A percentile compares a stretch with the other conserved stretches of the same genome.
Conservation (phyloP, 2,329 filamentous ascomycete genomes). For the Fusarium metavorans region DNA sequence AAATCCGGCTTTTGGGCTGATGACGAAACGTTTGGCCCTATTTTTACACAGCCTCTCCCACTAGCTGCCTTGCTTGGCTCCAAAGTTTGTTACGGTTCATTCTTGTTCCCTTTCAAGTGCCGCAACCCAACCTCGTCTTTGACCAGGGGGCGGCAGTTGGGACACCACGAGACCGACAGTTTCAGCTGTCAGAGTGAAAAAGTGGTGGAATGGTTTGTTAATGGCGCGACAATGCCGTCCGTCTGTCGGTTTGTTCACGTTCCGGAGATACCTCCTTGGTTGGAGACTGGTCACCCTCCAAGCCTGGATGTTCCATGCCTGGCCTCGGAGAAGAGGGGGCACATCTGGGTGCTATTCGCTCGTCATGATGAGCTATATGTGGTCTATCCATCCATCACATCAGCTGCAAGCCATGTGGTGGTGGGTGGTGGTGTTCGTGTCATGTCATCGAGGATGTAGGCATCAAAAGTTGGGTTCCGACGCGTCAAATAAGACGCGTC, state of each 20-base stretch:
- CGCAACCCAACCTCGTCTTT: not conserved
- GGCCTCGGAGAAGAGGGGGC: not conserved
- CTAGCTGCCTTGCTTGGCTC: not conserved
- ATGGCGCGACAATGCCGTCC: not conserved
- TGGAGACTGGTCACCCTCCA: not conserved
- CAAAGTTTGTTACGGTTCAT: slow-evolving; percentile 5
- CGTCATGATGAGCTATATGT: slow-evolving; percentile 20
- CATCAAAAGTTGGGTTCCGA: slow-evolving; percentile 3
- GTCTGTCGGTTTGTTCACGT: not conserved
- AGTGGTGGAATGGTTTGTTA: not conserved
- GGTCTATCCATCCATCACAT: not conserved
- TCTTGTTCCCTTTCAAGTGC: not conserved
- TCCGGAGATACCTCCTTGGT: not conserved
- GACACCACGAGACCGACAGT: not conserved
- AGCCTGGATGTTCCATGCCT: slow-evolving; percentile 21
- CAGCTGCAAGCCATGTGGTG: slow-evolving; percentile 5
- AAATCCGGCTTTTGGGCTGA: not conserved
- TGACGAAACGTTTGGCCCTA: not conserved
- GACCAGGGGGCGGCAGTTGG: not conserved
- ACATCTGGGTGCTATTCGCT: slow-evolving; percentile 3
- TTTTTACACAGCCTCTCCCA: not conserved
- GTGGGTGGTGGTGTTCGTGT: not conserved
- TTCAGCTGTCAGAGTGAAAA: not conserved
- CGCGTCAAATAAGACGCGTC: slow-evolving; percentile 29
- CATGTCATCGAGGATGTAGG: not conserved